Base-by-base conservation (phyloP, 1,284 basidiomycete species). In the Moesziomyces sp. region DNA sequence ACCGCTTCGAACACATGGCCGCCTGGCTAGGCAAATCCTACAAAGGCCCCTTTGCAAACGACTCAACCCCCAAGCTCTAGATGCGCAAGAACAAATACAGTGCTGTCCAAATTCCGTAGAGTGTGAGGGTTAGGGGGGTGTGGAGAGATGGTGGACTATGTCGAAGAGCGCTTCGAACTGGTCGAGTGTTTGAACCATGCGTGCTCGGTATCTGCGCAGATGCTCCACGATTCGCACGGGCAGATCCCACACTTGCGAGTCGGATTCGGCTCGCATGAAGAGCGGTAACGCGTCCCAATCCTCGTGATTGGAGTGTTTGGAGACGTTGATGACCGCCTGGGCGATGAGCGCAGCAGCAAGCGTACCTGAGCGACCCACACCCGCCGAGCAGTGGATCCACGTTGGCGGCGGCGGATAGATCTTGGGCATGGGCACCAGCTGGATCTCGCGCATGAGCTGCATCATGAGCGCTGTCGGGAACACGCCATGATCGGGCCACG, bases 401-500 rank as follows among this genome's bases (percentile, higher is more conserved):
- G 92, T 88, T 0, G 93, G 93, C 16, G 91, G 89, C 60, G 56
- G 58, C 5, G 65, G 71, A 18, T 35, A 63, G 13, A 63, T 73
- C 87, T 85, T 53, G 79, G 78, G 35, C 80, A 75, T 47, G 78
- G 56, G 24, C 10, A 73, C 69, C 18, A 24, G 38, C 13, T 62
- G 57, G 24, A 58, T 54, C 13, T 69, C 54, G 21, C 38, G 21
- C 54, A 74, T 66, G 14, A 82, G 71, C n/a, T 64, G 52, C 3
- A 72, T 42, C n/a, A 82, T 50, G 13, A 64, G 48, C 7, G 51
- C 28, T 0, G 52, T 60, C 0, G 87, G 84, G 23, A 92, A 91
- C 5, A 92, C 88, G 45, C 92, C 91, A 71, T 92, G 90, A 83
- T 94, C 93, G 18, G 92, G 92, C 93, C 93, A 94, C 3, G 89